Conservation (phyloP, 345 rosid species). For the Jatropha curcas region DNA sequence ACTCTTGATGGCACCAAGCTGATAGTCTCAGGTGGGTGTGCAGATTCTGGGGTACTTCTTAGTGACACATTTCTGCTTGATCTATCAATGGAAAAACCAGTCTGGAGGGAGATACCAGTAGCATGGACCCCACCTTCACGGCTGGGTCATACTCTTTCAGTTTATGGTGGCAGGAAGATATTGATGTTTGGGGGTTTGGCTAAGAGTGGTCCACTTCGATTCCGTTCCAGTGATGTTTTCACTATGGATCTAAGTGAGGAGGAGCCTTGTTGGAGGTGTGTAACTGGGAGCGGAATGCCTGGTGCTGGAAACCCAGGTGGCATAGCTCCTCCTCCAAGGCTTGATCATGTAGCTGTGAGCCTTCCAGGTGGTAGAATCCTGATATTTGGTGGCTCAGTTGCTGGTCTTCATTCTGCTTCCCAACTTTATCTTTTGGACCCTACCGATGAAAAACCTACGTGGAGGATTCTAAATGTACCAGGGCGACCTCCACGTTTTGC, state of each 20-base stretch:
- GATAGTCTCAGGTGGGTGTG: conserved; percentile 90
- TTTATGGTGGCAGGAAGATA: conserved; percentile 80
- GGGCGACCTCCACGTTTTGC: conserved; percentile 85
- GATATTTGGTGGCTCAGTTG: conserved; percentile 84
- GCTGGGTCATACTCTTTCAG: conserved; percentile 78
- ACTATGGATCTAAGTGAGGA: conserved; percentile 89
- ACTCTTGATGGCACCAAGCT: conserved; percentile 88
- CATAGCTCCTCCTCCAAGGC: conserved; percentile 84
- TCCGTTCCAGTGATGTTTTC: conserved; percentile 84
- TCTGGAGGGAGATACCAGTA: conserved; percentile 86
- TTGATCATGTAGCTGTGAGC: conserved; percentile 84
- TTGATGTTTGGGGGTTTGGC: conserved; percentile 91
- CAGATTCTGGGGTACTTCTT: conserved; percentile 85
- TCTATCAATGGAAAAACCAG: conserved; percentile 81
- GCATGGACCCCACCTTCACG: conserved; percentile 93
- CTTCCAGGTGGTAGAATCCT: conserved; percentile 81
- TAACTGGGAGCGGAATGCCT: conserved; percentile 81
- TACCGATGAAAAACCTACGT: conserved; percentile 82
- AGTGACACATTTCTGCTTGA: conserved; percentile 89
- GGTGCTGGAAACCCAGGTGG: conserved; percentile 91
- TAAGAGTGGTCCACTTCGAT: conserved; percentile 80
- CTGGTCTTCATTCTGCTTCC: conserved; percentile 91
- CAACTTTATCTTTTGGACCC: conserved; percentile 87
- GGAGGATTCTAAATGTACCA: conserved; percentile 82
- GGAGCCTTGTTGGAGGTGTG: conserved; percentile 83